phyloP scores from a whole-genome alignment of 176 grass and related monocot genomes.

The Avena insularis region DNA sequence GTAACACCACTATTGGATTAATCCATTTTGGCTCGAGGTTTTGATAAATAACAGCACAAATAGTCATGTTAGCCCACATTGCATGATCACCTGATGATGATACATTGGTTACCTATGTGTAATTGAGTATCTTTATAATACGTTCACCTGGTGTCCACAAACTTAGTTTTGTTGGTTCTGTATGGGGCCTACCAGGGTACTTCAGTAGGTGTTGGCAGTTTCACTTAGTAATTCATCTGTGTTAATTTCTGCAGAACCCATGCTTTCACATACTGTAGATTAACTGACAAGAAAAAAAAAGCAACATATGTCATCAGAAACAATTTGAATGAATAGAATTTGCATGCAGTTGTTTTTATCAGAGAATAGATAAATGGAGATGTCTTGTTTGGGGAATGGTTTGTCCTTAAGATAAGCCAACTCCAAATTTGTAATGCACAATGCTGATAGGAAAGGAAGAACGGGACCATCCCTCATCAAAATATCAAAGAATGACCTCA shows the following conservation, averaged over 20 bases:
- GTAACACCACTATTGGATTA: background rate
- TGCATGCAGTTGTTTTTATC: background rate
- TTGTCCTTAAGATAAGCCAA: background rate
- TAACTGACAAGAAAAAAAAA: background rate
- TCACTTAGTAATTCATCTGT: background rate
- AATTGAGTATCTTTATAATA: background rate
- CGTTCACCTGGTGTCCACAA: background rate
- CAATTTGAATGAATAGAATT: background rate
- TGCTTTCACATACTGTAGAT: background rate
- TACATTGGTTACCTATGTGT: background rate
- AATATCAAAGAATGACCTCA: no score
- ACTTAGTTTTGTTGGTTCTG: background rate
- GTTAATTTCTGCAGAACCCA: background rate
- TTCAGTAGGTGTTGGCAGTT: constrained; percentile 1
- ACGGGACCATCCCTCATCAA: background rate
- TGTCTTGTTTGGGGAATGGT: background rate
- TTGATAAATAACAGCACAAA: background rate
- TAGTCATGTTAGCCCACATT: constrained; percentile 8
- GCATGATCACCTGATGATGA: background rate
- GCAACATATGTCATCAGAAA: background rate
- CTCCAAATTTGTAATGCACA: background rate
- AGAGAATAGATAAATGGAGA: background rate
- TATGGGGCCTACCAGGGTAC: background rate
- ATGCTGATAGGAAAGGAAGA: background rate
- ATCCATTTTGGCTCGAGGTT: background rate